Percentiles rank a stretch among this genome's conserved stretches.
Conservation (phyloP, 208 protist genomes). For the Acanthamoeba lenticulata region DNA sequence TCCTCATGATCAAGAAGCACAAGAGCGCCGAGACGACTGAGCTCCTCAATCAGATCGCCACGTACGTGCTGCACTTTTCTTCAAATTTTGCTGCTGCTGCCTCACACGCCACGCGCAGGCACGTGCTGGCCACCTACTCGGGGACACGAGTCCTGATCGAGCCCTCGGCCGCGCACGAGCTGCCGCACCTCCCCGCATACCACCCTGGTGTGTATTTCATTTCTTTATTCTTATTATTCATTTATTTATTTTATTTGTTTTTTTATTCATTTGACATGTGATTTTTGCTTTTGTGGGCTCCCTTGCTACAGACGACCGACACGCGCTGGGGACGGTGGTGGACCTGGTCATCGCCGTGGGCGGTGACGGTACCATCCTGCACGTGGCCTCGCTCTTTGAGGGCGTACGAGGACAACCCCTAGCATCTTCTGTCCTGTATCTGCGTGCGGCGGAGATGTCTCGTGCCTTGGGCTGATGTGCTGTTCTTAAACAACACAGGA, state of each 20-base stretch:
- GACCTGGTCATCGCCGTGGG: constrained; percentile 24
- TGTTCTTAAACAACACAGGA: no score
- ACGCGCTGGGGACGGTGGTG: not conserved
- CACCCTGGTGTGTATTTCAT: not conserved
- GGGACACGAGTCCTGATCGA: constrained; percentile 11
- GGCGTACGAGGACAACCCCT: not conserved
- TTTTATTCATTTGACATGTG: not conserved
- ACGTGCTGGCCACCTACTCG: not conserved
- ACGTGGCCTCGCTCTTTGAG: constrained; percentile 25
- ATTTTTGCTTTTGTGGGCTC: not conserved
- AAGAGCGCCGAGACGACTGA: constrained; percentile 27
- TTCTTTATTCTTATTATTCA: no score
- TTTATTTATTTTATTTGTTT: no score
- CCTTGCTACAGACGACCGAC: not conserved
- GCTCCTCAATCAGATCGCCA: not conserved
- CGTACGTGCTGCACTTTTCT: not conserved
- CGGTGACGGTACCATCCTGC: constrained; percentile 44
- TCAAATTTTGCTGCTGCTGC: not conserved
- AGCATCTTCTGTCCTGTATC: not conserved
- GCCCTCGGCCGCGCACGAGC: not conserved
- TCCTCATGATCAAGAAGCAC: constrained; percentile 62
- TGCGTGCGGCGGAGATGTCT: no score
- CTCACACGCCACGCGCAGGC: not conserved
- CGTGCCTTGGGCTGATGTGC: no score
- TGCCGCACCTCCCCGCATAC: constrained; percentile 11